A percentile compares a stretch with the other conserved stretches of the same genome.
Evolutionary conservation across 768 basidiomycete species (phyloP).

Genomic region (Tulasnella calospora): DNA sequence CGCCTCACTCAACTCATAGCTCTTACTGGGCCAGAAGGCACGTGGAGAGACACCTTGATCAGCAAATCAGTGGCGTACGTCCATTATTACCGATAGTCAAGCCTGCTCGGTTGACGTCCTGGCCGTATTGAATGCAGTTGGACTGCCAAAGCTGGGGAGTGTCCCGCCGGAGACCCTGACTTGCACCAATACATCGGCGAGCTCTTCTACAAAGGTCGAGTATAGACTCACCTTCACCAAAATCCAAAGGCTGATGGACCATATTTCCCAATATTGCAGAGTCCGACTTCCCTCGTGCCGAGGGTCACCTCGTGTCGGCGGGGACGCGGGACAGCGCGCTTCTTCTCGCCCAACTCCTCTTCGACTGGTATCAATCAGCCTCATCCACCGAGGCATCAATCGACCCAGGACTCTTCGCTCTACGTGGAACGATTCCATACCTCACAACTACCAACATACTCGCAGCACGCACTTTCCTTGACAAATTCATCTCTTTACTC

Average conservation of each 20-base stretch:
- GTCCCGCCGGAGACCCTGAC: constrained; percentile 80
- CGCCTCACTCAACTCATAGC: constrained; percentile 89
- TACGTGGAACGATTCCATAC: constrained; percentile 84
- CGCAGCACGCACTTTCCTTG: constrained; percentile 89
- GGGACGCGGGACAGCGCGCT: constrained; percentile 87
- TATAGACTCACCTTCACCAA: background rate
- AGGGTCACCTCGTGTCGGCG: constrained; percentile 75
- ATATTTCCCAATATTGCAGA: constrained; percentile 46
- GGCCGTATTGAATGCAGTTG: constrained; percentile 52
- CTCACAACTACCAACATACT: constrained; percentile 83
- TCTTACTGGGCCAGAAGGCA: constrained; percentile 66
- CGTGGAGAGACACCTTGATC: constrained; percentile 88
- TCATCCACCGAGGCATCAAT: constrained; percentile 30
- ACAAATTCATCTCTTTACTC: constrained; percentile 65
- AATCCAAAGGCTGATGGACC: background rate
- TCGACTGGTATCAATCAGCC: constrained; percentile 60
- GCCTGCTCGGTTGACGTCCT: constrained; percentile 20
- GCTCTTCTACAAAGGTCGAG: constrained; percentile 72
- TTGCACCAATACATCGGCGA: constrained; percentile 90
- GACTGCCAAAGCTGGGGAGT: constrained; percentile 72
- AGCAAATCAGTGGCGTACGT: constrained; percentile 78
- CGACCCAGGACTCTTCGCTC: constrained; percentile 68
- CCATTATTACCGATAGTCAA: background rate
- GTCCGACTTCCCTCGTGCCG: constrained; percentile 65
- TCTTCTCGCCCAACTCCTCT: constrained; percentile 78